These are phyloP conservation scores for Blastobotrys mokoenaii DNA, from an alignment of 805 yeast genomes.

Conservation along the genomic window DNA sequence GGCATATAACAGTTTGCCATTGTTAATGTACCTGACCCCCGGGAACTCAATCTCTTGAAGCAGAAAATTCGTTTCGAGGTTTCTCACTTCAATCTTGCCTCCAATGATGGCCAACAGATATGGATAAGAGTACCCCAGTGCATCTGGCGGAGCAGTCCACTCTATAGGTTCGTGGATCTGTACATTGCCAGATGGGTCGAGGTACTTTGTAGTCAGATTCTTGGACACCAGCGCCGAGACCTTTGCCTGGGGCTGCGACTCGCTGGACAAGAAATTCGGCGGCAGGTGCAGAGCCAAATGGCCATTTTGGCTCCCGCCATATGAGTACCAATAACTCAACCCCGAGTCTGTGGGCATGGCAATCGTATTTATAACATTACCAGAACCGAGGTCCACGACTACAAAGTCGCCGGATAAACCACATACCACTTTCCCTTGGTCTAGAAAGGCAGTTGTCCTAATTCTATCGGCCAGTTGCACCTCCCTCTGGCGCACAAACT, in stretches of 20 bases:
- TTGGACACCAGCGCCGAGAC: constrained; percentile 12
- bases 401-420: not conserved
- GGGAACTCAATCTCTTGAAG: constrained; percentile 30
- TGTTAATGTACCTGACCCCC: constrained; percentile 14
- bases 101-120: constrained; percentile 29
- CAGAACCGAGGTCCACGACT: not conserved
- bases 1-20: constrained; percentile 26
- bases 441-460: not conserved
- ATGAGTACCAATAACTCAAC: constrained; percentile 5
- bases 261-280: constrained; percentile 3
- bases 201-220: not conserved
- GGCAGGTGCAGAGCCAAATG: too few relatives aligned
- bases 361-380: not conserved
- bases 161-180: too few relatives aligned
- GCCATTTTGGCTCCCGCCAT: too few relatives aligned
- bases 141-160: constrained; percentile 20
- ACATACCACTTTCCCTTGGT: not conserved
- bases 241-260: constrained; percentile 8
- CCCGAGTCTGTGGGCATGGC: not conserved
- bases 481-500: constrained; percentile 23
- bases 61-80: constrained; percentile 30
- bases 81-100: constrained; percentile 32
- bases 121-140: constrained; percentile 33
- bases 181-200: not conserved
- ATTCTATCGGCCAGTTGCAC: constrained; percentile 25